Percentiles rank a stretch among this genome's conserved stretches.
Conservation (phyloP, 2,329 filamentous ascomycete genomes). For the Gliomastix tumulicola region DNA sequence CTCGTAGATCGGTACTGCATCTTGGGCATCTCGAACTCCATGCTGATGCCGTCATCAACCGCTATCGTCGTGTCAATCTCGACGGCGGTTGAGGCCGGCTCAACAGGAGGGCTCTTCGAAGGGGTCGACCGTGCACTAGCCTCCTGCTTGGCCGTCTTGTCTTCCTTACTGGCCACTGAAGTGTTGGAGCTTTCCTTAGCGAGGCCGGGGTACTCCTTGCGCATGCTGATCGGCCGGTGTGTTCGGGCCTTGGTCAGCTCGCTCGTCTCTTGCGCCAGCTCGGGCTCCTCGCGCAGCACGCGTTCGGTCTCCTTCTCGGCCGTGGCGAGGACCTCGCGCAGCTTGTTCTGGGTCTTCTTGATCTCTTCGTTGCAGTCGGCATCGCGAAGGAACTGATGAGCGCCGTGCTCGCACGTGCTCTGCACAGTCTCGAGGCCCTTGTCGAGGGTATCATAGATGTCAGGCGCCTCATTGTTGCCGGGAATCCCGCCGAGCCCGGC, state of each 20-base stretch:
- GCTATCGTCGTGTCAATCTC: slow-evolving; percentile 20
- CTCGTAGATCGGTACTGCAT: slow-evolving; percentile 35
- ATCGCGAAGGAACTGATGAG: slow-evolving; percentile 82
- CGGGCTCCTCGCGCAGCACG: slow-evolving; percentile 44
- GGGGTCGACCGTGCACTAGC: slow-evolving; percentile 6
- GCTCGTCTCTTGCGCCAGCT: slow-evolving; percentile 26
- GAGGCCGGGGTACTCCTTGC: slow-evolving; percentile 35
- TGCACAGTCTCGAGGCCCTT: slow-evolving; percentile 75
- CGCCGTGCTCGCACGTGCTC: slow-evolving; percentile 74
- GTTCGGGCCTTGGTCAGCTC: slow-evolving; percentile 37
- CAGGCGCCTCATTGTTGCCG: slow-evolving; percentile 19
- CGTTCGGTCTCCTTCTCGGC: slow-evolving; percentile 54
- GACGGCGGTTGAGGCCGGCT: slow-evolving; percentile 13
- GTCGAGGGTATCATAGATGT: slow-evolving; percentile 68
- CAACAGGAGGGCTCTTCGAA: slow-evolving; percentile 9
- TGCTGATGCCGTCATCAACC: slow-evolving; percentile 27
- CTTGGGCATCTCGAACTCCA: slow-evolving; percentile 24
- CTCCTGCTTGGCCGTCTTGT: slow-evolving; percentile 15
- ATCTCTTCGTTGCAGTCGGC: slow-evolving; percentile 80
- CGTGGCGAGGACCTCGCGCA: slow-evolving; percentile 55
- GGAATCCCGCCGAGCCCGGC: slow-evolving; percentile 16
- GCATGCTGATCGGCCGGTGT: slow-evolving; percentile 46
- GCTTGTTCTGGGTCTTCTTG: slow-evolving; percentile 56
- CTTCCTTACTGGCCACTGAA: slow-evolving; percentile 16
- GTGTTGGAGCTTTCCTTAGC: too few relatives aligned